A percentile compares a stretch with the other conserved stretches of the same genome.
phyloP scores from a whole-genome alignment of 306 rosid genomes.

The Alnus glutinosa region DNA sequence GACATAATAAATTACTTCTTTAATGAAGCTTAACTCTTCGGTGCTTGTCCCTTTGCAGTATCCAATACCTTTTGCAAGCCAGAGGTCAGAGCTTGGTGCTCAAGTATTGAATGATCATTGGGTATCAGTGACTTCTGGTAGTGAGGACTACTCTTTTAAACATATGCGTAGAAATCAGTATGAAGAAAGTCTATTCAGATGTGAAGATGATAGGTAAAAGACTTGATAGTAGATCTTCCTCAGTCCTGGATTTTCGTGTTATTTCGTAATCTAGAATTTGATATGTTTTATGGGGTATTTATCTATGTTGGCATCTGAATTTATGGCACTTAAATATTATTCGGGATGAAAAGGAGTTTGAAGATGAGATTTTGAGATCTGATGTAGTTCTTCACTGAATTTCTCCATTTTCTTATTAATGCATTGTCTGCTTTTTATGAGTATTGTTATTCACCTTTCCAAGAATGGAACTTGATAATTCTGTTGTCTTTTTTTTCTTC shows the following conservation, averaged over 20 bases:
- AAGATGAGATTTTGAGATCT: constrained; percentile 6
- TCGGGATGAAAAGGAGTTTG: neutral
- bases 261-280: neutral
- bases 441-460: constrained; percentile 23
- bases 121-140: constrained; percentile 99
- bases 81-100: constrained; percentile 86
- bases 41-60: constrained; percentile 58
- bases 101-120: constrained; percentile 94
- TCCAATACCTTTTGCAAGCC: constrained; percentile 86
- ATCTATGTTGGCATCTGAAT: constrained; percentile 8
- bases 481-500: neutral
- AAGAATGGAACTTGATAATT: constrained; percentile 14
- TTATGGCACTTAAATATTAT: constrained; percentile 1
- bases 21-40: constrained; percentile 32
- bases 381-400: constrained; percentile 13
- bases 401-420: constrained; percentile 8
- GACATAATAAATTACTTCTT: constrained; percentile 11
- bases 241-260: neutral
- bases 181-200: constrained; percentile 92
- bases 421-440: constrained; percentile 5
- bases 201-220: constrained; percentile 96
- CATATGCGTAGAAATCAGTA: constrained; percentile 98
- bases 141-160: constrained; percentile 98
- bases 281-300: neutral
- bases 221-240: neutral